Evolutionary conservation across 225 moss, liverwort and hornwort species (phyloP).

Genomic region (Bryum argenteum): DNA sequence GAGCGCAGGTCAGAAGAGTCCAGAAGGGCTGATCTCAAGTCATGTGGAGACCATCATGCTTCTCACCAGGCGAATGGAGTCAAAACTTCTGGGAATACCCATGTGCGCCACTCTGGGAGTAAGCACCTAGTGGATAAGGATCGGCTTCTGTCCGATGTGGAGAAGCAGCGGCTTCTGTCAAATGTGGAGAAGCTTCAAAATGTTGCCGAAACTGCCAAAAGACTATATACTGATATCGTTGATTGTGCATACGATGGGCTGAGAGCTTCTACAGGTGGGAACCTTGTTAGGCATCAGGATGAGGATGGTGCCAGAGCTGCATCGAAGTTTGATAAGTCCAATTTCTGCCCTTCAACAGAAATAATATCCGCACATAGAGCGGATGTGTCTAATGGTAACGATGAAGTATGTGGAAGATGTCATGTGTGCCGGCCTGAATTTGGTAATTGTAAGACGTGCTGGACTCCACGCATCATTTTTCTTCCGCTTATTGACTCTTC

Average conservation of each 20-base stretch:
- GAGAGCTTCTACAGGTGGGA: slow-evolving; percentile 34
- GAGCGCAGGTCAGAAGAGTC: slow-evolving; percentile 29
- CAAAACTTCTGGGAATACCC: slow-evolving; percentile 23
- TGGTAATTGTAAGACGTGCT: slow-evolving; percentile 31
- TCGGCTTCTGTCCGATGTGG: slow-evolving; percentile 33
- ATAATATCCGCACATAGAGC: slow-evolving; percentile 27
- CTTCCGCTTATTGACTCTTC: slow-evolving; percentile 2
- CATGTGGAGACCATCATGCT: slow-evolving; percentile 30
- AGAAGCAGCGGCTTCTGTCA: slow-evolving; percentile 37
- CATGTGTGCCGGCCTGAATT: slow-evolving; percentile 29
- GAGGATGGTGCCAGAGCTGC: slow-evolving; percentile 6
- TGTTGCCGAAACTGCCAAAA: slow-evolving; percentile 54
- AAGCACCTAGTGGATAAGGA: slow-evolving; percentile 35
- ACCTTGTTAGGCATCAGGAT: slow-evolving; percentile 25
- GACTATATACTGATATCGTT: slow-evolving; percentile 47
- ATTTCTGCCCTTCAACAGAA: slow-evolving; percentile 28
- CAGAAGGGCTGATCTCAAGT: slow-evolving; percentile 22
- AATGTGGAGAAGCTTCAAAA: slow-evolving; percentile 48
- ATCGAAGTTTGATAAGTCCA: slow-evolving; percentile 23
- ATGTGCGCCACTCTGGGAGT: slow-evolving; percentile 19
- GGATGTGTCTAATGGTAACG: slow-evolving; percentile 1
- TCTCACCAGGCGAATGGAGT: slow-evolving; percentile 19
- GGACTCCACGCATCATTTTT: slow-evolving; percentile 10
- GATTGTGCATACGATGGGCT: slow-evolving; percentile 44
- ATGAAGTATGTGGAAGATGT: slow-evolving; percentile 41